Evolutionary conservation across 805 yeast species (phyloP).

Genomic region (Candida ponderosae): DNA sequence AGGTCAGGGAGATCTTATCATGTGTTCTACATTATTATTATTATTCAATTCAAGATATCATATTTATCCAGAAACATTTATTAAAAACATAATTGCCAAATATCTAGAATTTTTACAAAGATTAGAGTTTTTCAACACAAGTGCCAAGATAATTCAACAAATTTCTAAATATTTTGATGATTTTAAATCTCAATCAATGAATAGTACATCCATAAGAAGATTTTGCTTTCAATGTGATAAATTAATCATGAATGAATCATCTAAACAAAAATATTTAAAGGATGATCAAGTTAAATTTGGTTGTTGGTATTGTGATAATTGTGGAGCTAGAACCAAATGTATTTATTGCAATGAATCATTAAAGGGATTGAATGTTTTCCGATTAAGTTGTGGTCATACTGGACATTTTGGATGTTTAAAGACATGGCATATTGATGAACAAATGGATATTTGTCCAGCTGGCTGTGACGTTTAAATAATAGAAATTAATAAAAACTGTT

Average conservation of each 20-base stretch:
- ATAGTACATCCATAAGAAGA: constrained; percentile 35
- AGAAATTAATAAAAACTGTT: not conserved
- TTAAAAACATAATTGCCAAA: constrained; percentile 47
- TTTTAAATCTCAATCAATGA: constrained; percentile 17
- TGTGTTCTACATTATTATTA: constrained; percentile 50
- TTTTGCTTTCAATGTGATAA: constrained; percentile 57
- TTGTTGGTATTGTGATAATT: constrained; percentile 79
- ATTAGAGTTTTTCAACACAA: constrained; percentile 43
- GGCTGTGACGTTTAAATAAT: constrained; percentile 30
- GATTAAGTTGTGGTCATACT: constrained; percentile 74
- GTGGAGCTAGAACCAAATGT: constrained; percentile 46
- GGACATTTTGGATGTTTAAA: constrained; percentile 78
- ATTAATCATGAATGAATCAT: constrained; percentile 49
- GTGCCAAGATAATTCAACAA: constrained; percentile 44
- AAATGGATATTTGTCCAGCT: constrained; percentile 69
- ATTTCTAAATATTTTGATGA: constrained; percentile 23
- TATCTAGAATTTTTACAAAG: constrained; percentile 50
- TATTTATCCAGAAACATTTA: constrained; percentile 18
- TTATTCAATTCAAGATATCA: constrained; percentile 40
- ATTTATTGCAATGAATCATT: constrained; percentile 71
- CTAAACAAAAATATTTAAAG: constrained; percentile 30
- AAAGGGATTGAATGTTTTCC: constrained; percentile 56
- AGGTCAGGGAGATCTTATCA: constrained; percentile 55
- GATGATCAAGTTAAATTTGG: constrained; percentile 42
- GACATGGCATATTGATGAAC: constrained; percentile 65